Conservation (phyloP, 1,284 basidiomycete genomes). For the Austroboletus rostrupii region DNA sequence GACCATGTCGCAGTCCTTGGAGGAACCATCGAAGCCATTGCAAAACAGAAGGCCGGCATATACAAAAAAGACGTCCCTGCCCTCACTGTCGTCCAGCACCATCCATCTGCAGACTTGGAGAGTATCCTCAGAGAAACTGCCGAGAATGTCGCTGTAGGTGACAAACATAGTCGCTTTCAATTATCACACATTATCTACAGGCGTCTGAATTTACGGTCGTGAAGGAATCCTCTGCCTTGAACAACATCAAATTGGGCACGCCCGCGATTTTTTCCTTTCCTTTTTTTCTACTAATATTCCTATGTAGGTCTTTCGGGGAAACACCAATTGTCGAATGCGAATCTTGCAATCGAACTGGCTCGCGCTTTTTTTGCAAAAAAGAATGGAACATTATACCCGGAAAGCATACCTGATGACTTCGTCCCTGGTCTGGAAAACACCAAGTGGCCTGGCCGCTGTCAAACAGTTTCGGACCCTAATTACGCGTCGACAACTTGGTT, state of each 20-base stretch:
- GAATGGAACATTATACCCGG: constrained; percentile 15
- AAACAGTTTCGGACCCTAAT: constrained; percentile 66
- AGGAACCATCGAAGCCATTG: constrained; percentile 87
- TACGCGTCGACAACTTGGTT: constrained; percentile 69
- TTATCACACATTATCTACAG: constrained; percentile 30
- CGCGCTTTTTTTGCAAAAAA: constrained; percentile 55
- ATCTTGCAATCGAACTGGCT: constrained; percentile 78
- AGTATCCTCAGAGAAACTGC: constrained; percentile 68
- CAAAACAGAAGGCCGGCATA: constrained; percentile 95
- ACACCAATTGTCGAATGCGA: constrained; percentile 91
- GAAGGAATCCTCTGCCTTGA: constrained; percentile 44
- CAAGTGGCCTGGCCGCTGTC: constrained; percentile 96
- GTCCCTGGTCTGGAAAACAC: constrained; percentile 64
- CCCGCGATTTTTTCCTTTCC: not conserved
- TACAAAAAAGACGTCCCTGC: constrained; percentile 92
- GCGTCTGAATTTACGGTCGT: constrained; percentile 66
- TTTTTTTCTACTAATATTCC: constrained; percentile 3
- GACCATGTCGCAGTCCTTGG: constrained; percentile 94
- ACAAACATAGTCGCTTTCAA: not conserved
- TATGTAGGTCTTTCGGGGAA: constrained; percentile 74
- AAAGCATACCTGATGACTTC: constrained; percentile 51
- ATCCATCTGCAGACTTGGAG: constrained; percentile 69
- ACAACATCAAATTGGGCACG: constrained; percentile 62
- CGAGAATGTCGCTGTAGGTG: constrained; percentile 53
- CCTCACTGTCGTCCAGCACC: constrained; percentile 75